A percentile compares a stretch with the other conserved stretches of the same genome.
Conservation (phyloP, 2,329 filamentous ascomycete genomes). For the Chaetomium globosum region DNA sequence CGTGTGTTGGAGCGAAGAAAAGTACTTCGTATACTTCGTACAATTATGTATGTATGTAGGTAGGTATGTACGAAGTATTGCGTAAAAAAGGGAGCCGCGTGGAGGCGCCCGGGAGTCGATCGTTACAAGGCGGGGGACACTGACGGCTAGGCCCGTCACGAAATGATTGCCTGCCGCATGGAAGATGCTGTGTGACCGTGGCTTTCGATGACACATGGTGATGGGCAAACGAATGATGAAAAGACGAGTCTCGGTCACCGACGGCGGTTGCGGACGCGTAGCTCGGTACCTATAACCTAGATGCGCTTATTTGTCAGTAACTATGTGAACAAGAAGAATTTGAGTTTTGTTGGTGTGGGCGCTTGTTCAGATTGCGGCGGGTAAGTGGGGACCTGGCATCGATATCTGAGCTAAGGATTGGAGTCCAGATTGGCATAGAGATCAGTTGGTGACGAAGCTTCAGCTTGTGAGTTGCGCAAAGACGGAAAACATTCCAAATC, state of each 20-base stretch:
- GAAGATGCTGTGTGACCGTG: slow-evolving; percentile 32
- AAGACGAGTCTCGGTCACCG: not conserved
- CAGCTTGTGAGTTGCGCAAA: not conserved
- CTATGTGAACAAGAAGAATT: not conserved
- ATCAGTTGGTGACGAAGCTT: not conserved
- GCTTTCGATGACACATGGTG: slow-evolving; percentile 27
- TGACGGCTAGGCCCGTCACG: slow-evolving; percentile 10
- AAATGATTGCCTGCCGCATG: slow-evolving; percentile 15
- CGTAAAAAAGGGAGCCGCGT: slow-evolving; percentile 1
- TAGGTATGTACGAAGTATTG: not conserved
- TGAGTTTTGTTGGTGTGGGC: not conserved
- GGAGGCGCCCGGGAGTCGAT: not conserved
- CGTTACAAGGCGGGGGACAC: not conserved
- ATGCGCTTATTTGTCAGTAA: not conserved
- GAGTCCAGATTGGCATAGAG: not conserved
- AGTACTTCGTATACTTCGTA: not conserved
- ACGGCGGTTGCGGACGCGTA: not conserved
- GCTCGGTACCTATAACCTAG: no score
- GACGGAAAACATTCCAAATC: not conserved
- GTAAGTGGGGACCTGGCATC: not conserved
- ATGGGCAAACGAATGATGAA: slow-evolving; percentile 2
- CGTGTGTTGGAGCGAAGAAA: not conserved
- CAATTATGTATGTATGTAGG: not conserved
- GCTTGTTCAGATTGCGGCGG: not conserved
- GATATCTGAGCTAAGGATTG: not conserved